A percentile compares a stretch with the other conserved stretches of the same genome.
These are phyloP conservation scores for Russula brevipes DNA, from an alignment of 768 basidiomycete species.

Conservation along the genomic window DNA sequence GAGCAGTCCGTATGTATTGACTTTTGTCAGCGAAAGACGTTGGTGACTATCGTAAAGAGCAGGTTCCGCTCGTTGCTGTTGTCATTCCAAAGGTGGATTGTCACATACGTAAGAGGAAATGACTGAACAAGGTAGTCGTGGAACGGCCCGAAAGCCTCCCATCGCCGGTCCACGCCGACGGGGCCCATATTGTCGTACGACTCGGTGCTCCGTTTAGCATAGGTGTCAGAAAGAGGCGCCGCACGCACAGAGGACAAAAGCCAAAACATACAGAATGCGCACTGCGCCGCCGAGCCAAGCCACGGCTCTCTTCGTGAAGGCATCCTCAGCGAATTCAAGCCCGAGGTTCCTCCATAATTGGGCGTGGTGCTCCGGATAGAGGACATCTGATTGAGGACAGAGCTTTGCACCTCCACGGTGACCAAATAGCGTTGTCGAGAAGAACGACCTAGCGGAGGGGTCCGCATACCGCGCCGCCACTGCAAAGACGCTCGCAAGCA, in stretches of 20 bases:
- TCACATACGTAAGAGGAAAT: constrained; percentile 57
- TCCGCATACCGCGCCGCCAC: neutral
- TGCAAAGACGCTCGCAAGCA: neutral
- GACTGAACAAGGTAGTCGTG: constrained; percentile 42
- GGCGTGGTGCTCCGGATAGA: constrained; percentile 32
- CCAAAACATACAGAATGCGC: constrained; percentile 34
- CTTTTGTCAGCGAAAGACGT: constrained; percentile 46
- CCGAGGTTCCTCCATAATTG: constrained; percentile 33
- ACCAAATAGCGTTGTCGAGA: neutral
- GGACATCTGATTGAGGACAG: constrained; percentile 30
- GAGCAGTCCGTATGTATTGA: constrained; percentile 58
- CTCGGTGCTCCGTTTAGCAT: constrained; percentile 40
- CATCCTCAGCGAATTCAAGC: constrained; percentile 30
- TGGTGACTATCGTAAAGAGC: constrained; percentile 38
- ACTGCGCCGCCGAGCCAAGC: constrained; percentile 40
- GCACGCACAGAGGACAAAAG: neutral
- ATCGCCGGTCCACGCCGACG: constrained; percentile 46
- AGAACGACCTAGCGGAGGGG: neutral
- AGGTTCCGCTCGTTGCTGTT: neutral
- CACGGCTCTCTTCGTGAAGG: constrained; percentile 35
- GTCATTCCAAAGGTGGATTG: neutral
- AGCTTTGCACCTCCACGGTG: neutral
- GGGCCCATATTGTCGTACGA: constrained; percentile 47
- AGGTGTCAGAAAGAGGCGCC: neutral
- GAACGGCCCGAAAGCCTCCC: constrained; percentile 38